Evolutionary conservation across 306 rosid species (phyloP).

Genomic region (Mimosa bimucronata): DNA sequence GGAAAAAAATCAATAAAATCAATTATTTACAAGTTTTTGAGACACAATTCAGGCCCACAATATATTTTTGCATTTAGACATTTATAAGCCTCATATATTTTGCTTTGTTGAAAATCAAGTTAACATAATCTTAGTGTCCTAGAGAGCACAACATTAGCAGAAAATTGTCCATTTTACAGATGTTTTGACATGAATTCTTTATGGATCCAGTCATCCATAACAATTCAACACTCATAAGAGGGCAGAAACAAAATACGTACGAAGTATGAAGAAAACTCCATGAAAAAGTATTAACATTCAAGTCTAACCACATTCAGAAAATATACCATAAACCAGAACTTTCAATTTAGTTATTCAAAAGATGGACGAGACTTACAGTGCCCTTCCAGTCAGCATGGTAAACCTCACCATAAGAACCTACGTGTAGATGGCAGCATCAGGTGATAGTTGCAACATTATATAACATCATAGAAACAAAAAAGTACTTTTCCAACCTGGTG

Average conservation of each 20-base stretch:
- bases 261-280: background rate
- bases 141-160: constrained; percentile 4
- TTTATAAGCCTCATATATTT: background rate
- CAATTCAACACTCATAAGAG: constrained; percentile 24
- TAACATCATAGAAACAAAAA: constrained; percentile 19
- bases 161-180: constrained; percentile 11
- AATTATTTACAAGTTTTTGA: constrained; percentile 1
- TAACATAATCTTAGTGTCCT: constrained; percentile 13
- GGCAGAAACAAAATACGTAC: constrained; percentile 13
- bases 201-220: constrained; percentile 20
- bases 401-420: constrained; percentile 87
- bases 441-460: constrained; percentile 31
- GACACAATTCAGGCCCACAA: constrained; percentile 29
- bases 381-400: constrained; percentile 88
- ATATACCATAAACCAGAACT: constrained; percentile 5
- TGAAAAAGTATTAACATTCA: constrained; percentile 26
- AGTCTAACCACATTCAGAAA: background rate
- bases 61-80: constrained; percentile 1
- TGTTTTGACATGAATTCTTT: constrained; percentile 17
- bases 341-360: constrained; percentile 21
- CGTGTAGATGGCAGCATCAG: constrained; percentile 16
- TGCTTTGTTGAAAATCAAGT: constrained; percentile 19
- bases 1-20: constrained; percentile 26
- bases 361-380: constrained; percentile 71
- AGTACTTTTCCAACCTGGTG: constrained; percentile 25